Evolutionary conservation across 345 rosid genomes (phyloP), one percentile per base, ranked within the genome.

Genomic region (Melaleuca alternifolia): DNA sequence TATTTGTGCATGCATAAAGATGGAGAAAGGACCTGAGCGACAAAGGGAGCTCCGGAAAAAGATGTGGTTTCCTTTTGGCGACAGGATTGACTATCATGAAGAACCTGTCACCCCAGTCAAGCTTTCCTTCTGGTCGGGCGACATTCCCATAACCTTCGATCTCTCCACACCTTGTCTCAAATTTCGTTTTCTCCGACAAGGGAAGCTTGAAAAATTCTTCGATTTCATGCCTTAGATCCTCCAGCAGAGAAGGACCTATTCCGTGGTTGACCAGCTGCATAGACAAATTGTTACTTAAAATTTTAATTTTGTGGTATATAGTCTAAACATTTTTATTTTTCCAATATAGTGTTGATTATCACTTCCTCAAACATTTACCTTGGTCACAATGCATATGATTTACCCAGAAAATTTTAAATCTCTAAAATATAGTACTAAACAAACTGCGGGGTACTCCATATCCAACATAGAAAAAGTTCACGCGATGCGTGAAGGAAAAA

Each of bases 21-120:
- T 33, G 37, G 51, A 37, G 23, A 54, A n/a, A 57, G 24, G 6
- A 91, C 94, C 91, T 92, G 10, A 91, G 52, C 6, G 91, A 87
- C 51, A 91, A 59, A 84, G 89, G 92, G 82, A 92, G 91, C 86
- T 89, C 88, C 24, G 94, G 92, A 23, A 92, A 50, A 12, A 92
- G 91, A 46, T 90, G 91, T 15, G 88, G 46, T 62, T 87, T 90
- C 79, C 92, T 89, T 84, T 83, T 51, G 6, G 88, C 54, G 50
- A 86, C 52, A 13, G 92, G 92, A 84, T 88, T 88, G 81, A 88
- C 85, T 48, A 59, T 89, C 89, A 89, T 85, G 83, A 33, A 86
- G n/a, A 90, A 33, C 83, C 90, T 54, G 52, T 90, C 92, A 1
- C 88, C 91, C 92, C 92, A 91, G 33, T 91, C 90, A 52, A 89